Evolutionary conservation across 305 asterid species (phyloP).

Genomic region (Solanum chacoense): DNA sequence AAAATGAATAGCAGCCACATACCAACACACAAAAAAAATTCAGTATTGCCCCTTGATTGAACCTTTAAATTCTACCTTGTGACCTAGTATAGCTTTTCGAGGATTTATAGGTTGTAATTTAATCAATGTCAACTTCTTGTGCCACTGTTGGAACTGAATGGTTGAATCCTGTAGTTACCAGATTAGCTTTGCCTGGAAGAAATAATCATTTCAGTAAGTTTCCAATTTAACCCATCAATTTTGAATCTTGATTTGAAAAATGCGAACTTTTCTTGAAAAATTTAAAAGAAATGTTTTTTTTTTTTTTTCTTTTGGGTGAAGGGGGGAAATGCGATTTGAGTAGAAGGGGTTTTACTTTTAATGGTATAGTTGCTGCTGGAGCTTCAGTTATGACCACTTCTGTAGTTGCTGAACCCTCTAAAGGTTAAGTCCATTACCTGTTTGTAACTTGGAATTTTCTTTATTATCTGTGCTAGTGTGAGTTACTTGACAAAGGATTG

Average conservation of each 20-base stretch:
- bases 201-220: conserved; percentile 36
- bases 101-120: not conserved
- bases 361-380: conserved; percentile 70
- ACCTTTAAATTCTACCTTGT: not conserved
- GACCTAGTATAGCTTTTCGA: not conserved
- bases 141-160: conserved; percentile 22
- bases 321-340: conserved; percentile 58
- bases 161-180: conserved; percentile 18
- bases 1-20: conserved; percentile 26
- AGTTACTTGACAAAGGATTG: conserved; percentile 5
- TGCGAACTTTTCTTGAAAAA: not conserved
- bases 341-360: conserved; percentile 53
- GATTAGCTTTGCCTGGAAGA: conserved; percentile 16
- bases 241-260: not conserved
- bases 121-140: conserved; percentile 43
- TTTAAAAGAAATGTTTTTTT: not conserved
- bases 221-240: not conserved
- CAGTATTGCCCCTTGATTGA: not conserved
- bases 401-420: conserved; percentile 41
- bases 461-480: not conserved
- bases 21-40: not conserved
- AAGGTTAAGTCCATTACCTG: conserved; percentile 3
- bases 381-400: conserved; percentile 59
- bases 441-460: not conserved
- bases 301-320: conserved; percentile 9